Evolutionary conservation across 2,329 filamentous ascomycete genomes (phyloP), one percentile per base, ranked within the genome.

Genomic region (Pseudogymnoascus sp.): DNA sequence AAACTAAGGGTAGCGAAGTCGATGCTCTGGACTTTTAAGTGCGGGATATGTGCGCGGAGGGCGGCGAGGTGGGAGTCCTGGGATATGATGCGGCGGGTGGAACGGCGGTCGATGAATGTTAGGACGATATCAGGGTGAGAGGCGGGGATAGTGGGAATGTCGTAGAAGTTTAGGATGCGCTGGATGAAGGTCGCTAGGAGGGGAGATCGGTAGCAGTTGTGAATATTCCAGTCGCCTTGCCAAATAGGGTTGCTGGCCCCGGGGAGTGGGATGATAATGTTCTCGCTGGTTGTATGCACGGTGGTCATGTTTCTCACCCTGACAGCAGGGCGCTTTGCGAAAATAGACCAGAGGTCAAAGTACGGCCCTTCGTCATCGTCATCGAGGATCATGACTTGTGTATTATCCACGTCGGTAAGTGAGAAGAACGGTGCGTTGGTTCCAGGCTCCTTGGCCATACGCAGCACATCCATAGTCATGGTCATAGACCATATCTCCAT

Each of bases 231-330:
- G 62, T 73, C 68, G 29, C 65, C 67, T 52, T 70, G 67, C 70
- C 71, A 73, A 2, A 70, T 58, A 1, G 72, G 70, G 52, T 71
- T 73, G 40, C 65, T 67, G 0, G 61, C 69, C 8, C 71, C 71
- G 1, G 70, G 61, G 1, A 73, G 58, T 2, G 70, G 69, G 21
- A 73, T 45, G 27, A 72, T 68, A n/a, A 62, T 65, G 21, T 40
- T 65, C 63, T 18, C 64, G 25, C 35, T n/a, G 21, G 25, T 31
- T 27, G 45, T 52, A 12, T 25, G 25, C n/a, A n/a, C 37, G n/a
- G 37, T 39, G n/a, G 37, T 39, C n/a, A 39, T 39, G 5, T 18
- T 39, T 39, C 37, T 39, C 37, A 9, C 37, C 7, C 37, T 39
- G 37, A 39, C 37, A 3, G 37, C 18, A 5, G 55, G 29, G 3